Evolutionary conservation across 2,329 filamentous ascomycete species (phyloP), one percentile per base, ranked within the genome.

Genomic region (Westerdykella aurantiaca): DNA sequence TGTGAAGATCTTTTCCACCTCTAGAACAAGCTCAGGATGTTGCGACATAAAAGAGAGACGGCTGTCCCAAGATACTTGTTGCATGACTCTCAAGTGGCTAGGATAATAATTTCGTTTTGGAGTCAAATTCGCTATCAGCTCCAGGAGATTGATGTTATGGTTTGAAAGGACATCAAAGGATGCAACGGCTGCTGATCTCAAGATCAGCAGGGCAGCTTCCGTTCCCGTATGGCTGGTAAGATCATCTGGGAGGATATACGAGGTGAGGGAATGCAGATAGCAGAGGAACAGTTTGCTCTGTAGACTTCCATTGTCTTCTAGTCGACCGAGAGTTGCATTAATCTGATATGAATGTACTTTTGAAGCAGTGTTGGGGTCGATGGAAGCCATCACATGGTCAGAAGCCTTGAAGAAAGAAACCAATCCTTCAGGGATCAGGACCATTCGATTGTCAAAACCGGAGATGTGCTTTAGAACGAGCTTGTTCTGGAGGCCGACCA

Each of bases 401-500:
- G 13, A 2, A 1, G n/a, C 31, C 23, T 39, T 52, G 1, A 6
- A 3, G 34, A 50, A 54, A 1, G 4, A 12, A 13, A 61, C 31
- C 1, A 31, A 12, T 7, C 49, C 43, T n/a, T 61, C 47, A 0
- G 54, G 41, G 7, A 77, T 69, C 0, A 48, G 43, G 0, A 77
- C 69, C 0, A 50, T 67, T 3, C 72, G 69, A 2, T 59, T 43
- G 1, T 44, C 31, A 25, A 39, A 34, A 10, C 37, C 47, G 5
- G 37, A 13, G 21, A 11, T 48, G 10, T 10, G 47, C 29, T 38
- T 62, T 43, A 82, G 63, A 2, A 83, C 73, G 6, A 82, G 63
- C 56, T 76, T 82, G 57, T 74, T 80, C 1, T 66, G 42, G 0
- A 84, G 65, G 0, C 81, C 81, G 43, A 83, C 75, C 41, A 76